Base-by-base conservation (phyloP, 2,329 filamentous ascomycete species). In the Fusarium decemcellulare region DNA sequence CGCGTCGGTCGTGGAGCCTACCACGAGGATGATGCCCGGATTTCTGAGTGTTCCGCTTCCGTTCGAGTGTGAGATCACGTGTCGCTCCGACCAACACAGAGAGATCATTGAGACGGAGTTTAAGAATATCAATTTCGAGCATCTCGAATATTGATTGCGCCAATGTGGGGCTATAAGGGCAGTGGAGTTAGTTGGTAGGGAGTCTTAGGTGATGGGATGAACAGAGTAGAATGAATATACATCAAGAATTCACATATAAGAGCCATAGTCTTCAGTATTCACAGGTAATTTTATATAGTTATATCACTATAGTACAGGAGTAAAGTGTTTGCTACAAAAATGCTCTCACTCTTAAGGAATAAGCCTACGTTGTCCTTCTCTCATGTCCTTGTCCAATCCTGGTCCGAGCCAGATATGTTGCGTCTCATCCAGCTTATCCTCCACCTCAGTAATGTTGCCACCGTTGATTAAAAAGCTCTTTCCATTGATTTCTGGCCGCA, bases 1-100 rank as follows among this genome's bases (percentile, higher is more conserved):
- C 14, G 65, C 61, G 4, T 48, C 42, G 5, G 37, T 48, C 14
- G 44, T 68, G 16, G 53, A 65, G 9, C 65, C 65, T 3, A 50
- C 51, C 3, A 59, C 51, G 6, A 68, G 40, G n/a, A 67, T 63
- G 29, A 56, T 65, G 40, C 48, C 61, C 7, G 65, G 65, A 1
- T 65, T 68, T 14, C 54, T 68, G 14, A 68, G 63, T 39, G 58
- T 68, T 6, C 65, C 65, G 8, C 61, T 59, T n/a, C 59, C 54
- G 1, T 63, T 66, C 15, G 54, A 66, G 12, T 66, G 63, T 10
- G 37, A 59, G 6, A 63, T 66, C 18, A 42, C 40, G 37, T 63
- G 59, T 23, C 63, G 63, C 15, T 63, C 61, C 4, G 9, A 23
- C 6, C 8, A n/a, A 8, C 61, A 63, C 16, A 16, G 42, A 34